Conservation (phyloP, 768 basidiomycete genomes). For the Boletus rubescentipes region DNA sequence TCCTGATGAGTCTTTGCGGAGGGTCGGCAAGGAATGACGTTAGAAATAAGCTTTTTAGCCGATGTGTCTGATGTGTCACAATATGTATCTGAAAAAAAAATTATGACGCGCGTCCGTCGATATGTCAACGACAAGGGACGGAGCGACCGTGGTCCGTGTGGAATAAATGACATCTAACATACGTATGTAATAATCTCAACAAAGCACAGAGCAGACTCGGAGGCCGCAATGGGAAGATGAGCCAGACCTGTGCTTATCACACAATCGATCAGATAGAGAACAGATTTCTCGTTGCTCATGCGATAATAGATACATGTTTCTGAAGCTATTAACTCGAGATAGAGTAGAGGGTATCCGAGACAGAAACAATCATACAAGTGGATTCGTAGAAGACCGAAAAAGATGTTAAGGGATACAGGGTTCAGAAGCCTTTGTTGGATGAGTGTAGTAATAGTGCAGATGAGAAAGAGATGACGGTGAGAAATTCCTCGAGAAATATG, state of each 20-base stretch:
- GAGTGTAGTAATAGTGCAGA: conserved; percentile 20
- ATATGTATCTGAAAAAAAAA: neutral
- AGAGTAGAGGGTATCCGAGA: conserved; percentile 31
- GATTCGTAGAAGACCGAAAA: conserved; percentile 12
- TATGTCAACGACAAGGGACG: conserved; percentile 4
- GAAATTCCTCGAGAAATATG: conserved; percentile 21
- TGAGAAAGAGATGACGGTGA: conserved; percentile 25
- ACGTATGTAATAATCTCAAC: conserved; percentile 2
- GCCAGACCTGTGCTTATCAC: neutral
- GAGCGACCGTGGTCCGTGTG: conserved; percentile 2
- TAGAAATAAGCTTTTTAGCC: neutral
- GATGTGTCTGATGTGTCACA: conserved; percentile 9
- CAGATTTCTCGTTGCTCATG: conserved; percentile 13
- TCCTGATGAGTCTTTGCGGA: neutral
- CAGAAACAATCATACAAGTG: conserved; percentile 17
- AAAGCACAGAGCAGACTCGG: neutral
- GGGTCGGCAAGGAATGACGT: conserved; percentile 2
- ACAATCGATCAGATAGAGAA: neutral
- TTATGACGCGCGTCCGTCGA: neutral
- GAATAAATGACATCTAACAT: neutral
- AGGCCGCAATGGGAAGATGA: neutral
- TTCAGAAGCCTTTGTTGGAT: conserved; percentile 20
- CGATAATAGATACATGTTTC: conserved; percentile 31
- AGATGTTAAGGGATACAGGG: conserved; percentile 28
- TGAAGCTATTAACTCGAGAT: conserved; percentile 28